A percentile compares a stretch with the other conserved stretches of the same genome.
These are phyloP conservation scores for Ophiostoma himal-ulmi DNA, from an alignment of 2,329 filamentous ascomycete genomes.

Conservation along the genomic window DNA sequence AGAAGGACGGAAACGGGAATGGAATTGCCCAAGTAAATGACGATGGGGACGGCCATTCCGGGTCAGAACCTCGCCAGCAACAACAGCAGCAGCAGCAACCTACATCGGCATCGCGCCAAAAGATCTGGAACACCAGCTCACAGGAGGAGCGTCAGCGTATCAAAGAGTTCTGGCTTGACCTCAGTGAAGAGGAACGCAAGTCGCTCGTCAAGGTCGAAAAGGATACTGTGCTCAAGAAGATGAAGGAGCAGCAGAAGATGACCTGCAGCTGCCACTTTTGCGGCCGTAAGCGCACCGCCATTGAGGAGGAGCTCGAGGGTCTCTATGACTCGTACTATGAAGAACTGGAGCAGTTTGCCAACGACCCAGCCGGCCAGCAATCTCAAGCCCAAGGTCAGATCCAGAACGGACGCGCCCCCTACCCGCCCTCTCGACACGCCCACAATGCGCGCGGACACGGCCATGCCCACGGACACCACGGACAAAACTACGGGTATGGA, in stretches of 20 bases:
- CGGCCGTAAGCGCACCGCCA: slow-evolving; percentile 89
- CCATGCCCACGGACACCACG: slow-evolving; percentile 14
- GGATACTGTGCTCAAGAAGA: slow-evolving; percentile 94
- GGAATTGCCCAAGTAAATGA: neutral
- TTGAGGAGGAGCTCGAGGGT: slow-evolving; percentile 95
- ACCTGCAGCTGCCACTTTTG: slow-evolving; percentile 98
- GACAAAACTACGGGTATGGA: neutral
- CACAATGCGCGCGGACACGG: slow-evolving; percentile 4
- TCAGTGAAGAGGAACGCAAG: slow-evolving; percentile 91
- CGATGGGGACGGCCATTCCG: slow-evolving; percentile 22
- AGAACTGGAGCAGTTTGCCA: slow-evolving; percentile 94
- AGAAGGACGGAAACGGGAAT: slow-evolving; percentile 15
- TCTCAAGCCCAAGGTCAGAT: neutral
- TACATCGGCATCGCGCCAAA: slow-evolving; percentile 40
- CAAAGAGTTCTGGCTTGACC: slow-evolving; percentile 93
- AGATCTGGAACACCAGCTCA: slow-evolving; percentile 96
- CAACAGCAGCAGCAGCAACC: slow-evolving; percentile 35
- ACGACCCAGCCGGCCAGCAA: slow-evolving; percentile 59
- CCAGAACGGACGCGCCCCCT: slow-evolving; percentile 51
- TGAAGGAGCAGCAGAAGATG: slow-evolving; percentile 99
- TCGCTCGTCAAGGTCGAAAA: slow-evolving; percentile 97
- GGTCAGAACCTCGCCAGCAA: slow-evolving; percentile 28
- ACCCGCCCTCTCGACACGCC: slow-evolving; percentile 10
- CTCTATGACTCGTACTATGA: slow-evolving; percentile 98
- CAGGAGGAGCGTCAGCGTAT: slow-evolving; percentile 94